These are phyloP conservation scores for Metschnikowia orientalis DNA, from an alignment of 805 yeast species.

Conservation along the genomic window DNA sequence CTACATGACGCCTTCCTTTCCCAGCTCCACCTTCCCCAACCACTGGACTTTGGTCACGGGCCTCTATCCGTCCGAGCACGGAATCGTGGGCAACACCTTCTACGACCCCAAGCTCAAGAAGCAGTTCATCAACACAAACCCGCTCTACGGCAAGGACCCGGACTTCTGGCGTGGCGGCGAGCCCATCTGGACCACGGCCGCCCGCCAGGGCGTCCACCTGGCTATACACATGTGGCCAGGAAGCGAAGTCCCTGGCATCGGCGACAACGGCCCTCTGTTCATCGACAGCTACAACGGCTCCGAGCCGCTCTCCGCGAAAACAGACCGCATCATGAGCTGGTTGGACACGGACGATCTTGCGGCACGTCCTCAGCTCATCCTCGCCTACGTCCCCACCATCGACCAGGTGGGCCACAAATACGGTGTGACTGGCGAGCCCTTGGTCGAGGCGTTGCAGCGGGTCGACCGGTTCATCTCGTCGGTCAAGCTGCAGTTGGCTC, in stretches of 20 bases:
- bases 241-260: conserved; percentile 62
- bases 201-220: conserved; percentile 51
- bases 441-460: conserved; percentile 49
- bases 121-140: conserved; percentile 62
- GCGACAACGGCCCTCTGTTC: conserved; percentile 41
- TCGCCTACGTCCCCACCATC: conserved; percentile 76
- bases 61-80: conserved; percentile 75
- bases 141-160: conserved; percentile 46
- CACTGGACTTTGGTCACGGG: conserved; percentile 93
- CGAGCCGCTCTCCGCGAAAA: conserved; percentile 56
- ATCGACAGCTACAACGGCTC: conserved; percentile 63
- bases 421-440: conserved; percentile 62
- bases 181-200: conserved; percentile 81
- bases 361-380: conserved; percentile 67
- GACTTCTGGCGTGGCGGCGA: conserved; percentile 83
- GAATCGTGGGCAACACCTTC: conserved; percentile 80
- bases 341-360: conserved; percentile 50
- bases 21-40: conserved; percentile 85
- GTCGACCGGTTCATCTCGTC: conserved; percentile 64
- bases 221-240: conserved; percentile 99
- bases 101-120: conserved; percentile 54
- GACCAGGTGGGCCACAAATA: conserved; percentile 72
- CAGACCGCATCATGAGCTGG: conserved; percentile 59
- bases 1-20: conserved; percentile 82
- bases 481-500: conserved; percentile 43